phyloP scores from a whole-genome alignment of 78 protist species.

The Corallochytrium limacisporum region DNA sequence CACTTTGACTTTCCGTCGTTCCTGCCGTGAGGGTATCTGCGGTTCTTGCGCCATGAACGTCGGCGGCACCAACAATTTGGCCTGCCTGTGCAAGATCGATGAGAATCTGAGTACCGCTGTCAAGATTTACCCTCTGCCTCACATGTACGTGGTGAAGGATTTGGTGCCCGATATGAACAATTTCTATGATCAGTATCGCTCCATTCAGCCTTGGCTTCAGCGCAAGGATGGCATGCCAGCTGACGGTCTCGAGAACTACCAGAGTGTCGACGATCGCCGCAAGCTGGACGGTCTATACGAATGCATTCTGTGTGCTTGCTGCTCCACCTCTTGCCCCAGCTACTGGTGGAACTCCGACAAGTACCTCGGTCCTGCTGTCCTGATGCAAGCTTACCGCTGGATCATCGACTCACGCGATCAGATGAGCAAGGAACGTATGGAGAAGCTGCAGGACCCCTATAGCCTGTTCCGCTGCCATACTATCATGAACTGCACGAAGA shows the following conservation, averaged over 20 bases:
- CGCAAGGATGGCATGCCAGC: conserved; percentile 15
- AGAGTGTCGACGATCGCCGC: conserved; percentile 49
- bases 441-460: conserved; percentile 1
- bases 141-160: conserved; percentile 77
- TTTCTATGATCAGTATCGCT: conserved; percentile 63
- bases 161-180: conserved; percentile 50
- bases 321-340: conserved; percentile 73
- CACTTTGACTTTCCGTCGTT: conserved; percentile 74
- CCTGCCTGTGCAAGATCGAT: conserved; percentile 52
- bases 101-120: conserved; percentile 14
- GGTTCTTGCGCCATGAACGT: conserved; percentile 89
- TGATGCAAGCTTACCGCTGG: conserved; percentile 55
- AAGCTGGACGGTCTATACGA: conserved; percentile 82
- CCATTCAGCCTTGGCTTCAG: conserved; percentile 70
- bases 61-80: conserved; percentile 65
- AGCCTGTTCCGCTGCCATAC: conserved; percentile 79
- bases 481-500: conserved; percentile 76
- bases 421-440: conserved; percentile 5
- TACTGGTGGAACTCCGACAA: conserved; percentile 76
- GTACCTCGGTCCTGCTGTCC: conserved; percentile 83
- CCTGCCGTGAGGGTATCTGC: conserved; percentile 70
- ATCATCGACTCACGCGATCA: conserved; percentile 38
- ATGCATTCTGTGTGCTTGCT: conserved; percentile 85
- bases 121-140: conserved; percentile 74
- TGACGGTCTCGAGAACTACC: too few relatives aligned